Conservation (phyloP, 345 rosid genomes). For the Populus davidiana region DNA sequence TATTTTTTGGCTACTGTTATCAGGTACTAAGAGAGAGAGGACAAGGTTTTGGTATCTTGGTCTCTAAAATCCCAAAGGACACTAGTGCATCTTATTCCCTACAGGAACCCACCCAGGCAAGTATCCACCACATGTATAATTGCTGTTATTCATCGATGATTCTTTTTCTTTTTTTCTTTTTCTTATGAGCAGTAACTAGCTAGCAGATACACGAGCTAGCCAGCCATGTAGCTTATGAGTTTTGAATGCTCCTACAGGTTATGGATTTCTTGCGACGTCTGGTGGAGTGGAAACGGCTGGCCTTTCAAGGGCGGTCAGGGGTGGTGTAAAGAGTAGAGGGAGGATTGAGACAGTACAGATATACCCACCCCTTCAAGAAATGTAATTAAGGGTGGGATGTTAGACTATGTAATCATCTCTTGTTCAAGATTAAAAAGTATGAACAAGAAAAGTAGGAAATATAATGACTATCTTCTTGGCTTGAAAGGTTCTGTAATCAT, state of each 20-base stretch:
- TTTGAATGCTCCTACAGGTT: slow-evolving; percentile 37
- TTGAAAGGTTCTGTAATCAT: slow-evolving; percentile 21
- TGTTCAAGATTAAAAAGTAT: slow-evolving; percentile 20
- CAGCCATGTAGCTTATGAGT: not conserved
- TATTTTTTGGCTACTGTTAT: not conserved
- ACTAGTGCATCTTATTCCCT: slow-evolving; percentile 47
- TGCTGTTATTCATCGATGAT: not conserved
- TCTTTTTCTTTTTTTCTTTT: not conserved
- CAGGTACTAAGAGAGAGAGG: slow-evolving; percentile 41
- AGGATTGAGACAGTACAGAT: slow-evolving; percentile 5
- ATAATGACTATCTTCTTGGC: slow-evolving; percentile 10
- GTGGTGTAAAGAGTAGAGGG: slow-evolving; percentile 7
- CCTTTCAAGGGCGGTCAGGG: slow-evolving; percentile 9
- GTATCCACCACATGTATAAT: not conserved
- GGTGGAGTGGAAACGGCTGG: slow-evolving; percentile 52
- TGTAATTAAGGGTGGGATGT: slow-evolving; percentile 21
- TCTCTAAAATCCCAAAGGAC: slow-evolving; percentile 37
- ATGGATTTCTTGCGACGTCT: slow-evolving; percentile 66
- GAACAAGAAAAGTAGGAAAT: slow-evolving; percentile 19
- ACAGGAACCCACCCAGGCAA: slow-evolving; percentile 30
- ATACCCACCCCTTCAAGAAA: slow-evolving; percentile 14
- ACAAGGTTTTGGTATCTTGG: slow-evolving; percentile 43
- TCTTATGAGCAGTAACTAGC: not conserved
- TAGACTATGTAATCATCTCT: slow-evolving; percentile 20
- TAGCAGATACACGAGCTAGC: not conserved